These are phyloP conservation scores for Calocera cornea DNA, from an alignment of 768 basidiomycete genomes.

Conservation along the genomic window DNA sequence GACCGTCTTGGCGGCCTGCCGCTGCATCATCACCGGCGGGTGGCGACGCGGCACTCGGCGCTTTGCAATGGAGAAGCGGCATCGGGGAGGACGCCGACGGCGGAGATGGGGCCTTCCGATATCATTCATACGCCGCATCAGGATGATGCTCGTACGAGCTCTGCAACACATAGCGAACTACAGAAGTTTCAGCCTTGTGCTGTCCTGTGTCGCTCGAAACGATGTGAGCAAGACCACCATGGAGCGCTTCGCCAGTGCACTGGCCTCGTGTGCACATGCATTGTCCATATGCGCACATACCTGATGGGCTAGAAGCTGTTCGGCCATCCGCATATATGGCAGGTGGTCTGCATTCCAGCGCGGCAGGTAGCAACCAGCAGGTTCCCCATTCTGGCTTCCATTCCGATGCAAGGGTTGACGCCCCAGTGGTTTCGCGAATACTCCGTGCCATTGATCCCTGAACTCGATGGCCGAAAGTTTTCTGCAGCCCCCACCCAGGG, in stretches of 20 bases:
- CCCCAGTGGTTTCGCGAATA: background rate
- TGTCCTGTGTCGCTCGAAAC: constrained; percentile 3
- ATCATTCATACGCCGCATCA: background rate
- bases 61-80: background rate
- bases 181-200: background rate
- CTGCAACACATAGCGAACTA: background rate
- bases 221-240: background rate
- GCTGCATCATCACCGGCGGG: background rate
- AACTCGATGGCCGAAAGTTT: background rate
- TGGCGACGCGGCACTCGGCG: background rate
- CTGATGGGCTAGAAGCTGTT: constrained; percentile 1
- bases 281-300: background rate
- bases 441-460: background rate
- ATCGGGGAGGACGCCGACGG: background rate
- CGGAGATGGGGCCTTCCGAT: background rate
- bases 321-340: background rate
- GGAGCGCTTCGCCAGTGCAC: background rate
- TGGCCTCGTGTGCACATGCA: background rate
- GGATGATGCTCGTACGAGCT: background rate
- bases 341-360: background rate
- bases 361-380: background rate
- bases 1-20: background rate
- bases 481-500: background rate
- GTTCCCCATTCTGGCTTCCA: background rate
- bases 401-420: background rate